These are phyloP conservation scores for Neonectria magnoliae DNA, from an alignment of 2,329 filamentous ascomycete species.

Conservation along the genomic window DNA sequence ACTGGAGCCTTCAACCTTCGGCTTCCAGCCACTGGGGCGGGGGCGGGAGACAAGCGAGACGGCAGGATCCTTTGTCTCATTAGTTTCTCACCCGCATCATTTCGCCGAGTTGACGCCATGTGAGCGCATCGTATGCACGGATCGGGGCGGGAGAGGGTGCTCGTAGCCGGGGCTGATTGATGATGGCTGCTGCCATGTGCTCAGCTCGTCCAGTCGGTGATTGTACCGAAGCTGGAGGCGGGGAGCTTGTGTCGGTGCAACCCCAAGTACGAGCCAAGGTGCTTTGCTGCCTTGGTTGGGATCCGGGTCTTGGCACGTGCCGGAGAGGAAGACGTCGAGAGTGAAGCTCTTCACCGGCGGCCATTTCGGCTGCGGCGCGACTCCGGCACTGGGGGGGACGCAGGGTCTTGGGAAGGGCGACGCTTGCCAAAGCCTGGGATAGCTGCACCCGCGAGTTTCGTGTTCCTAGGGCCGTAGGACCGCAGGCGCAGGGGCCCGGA, in stretches of 20 bases:
- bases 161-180: not conserved
- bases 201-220: not conserved
- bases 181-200: not conserved
- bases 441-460: conserved; percentile 11
- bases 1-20: not conserved
- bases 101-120: conserved; percentile 19
- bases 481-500: not conserved
- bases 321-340: not conserved
- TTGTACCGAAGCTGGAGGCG: not conserved
- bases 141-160: not conserved
- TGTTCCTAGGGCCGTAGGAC: conserved; percentile 16
- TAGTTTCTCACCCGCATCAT: conserved; percentile 6
- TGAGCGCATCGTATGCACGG: conserved; percentile 10
- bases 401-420: not conserved
- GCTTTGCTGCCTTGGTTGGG: not conserved
- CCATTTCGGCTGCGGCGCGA: not conserved
- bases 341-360: not conserved
- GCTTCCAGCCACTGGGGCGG: not conserved
- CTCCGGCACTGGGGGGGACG: not conserved
- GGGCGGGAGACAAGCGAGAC: not conserved
- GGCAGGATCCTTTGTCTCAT: conserved; percentile 1
- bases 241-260: not conserved
- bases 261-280: conserved; percentile 15
- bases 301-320: conserved; percentile 8
- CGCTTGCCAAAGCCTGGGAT: conserved; percentile 13